These are phyloP conservation scores for Lentinula lateritia DNA, from an alignment of 768 basidiomycete species.

Conservation along the genomic window DNA sequence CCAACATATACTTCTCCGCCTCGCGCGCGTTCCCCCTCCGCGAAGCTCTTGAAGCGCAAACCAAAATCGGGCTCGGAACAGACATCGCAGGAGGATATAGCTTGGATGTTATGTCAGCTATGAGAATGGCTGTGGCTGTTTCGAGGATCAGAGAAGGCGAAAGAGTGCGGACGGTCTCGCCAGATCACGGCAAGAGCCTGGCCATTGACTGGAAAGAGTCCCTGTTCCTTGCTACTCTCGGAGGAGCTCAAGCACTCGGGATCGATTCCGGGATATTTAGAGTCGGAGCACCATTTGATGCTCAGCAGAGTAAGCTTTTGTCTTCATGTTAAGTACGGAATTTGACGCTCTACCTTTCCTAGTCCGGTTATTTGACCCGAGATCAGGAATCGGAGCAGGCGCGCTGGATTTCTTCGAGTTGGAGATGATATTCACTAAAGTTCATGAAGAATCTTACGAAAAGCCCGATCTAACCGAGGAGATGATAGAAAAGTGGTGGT, in stretches of 20 bases:
- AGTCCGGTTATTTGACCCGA: constrained; percentile 46
- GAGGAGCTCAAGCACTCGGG: constrained; percentile 68
- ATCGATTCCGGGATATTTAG: constrained; percentile 52
- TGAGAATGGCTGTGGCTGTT: constrained; percentile 73
- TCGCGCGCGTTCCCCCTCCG: constrained; percentile 60
- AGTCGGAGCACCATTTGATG: constrained; percentile 67
- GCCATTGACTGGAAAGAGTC: constrained; percentile 79
- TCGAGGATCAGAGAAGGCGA: constrained; percentile 61
- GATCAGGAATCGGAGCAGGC: constrained; percentile 43
- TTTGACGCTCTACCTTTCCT: background rate
- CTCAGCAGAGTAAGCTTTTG: constrained; percentile 60
- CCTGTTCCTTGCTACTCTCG: constrained; percentile 75
- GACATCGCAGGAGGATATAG: constrained; percentile 88
- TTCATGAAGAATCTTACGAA: background rate
- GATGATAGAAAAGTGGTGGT: constrained; percentile 88
- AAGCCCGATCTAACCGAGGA: constrained; percentile 32
- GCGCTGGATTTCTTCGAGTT: constrained; percentile 66
- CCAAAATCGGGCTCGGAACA: constrained; percentile 76
- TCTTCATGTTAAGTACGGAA: constrained; percentile 1
- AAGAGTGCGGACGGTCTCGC: constrained; percentile 7
- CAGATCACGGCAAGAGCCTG: constrained; percentile 19
- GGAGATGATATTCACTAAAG: constrained; percentile 10
- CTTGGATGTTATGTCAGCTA: constrained; percentile 68
- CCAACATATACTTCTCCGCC: constrained; percentile 81
- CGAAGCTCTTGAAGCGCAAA: constrained; percentile 59